Evolutionary conservation across 768 basidiomycete species (phyloP).

Genomic region (Leccinum arenicola): DNA sequence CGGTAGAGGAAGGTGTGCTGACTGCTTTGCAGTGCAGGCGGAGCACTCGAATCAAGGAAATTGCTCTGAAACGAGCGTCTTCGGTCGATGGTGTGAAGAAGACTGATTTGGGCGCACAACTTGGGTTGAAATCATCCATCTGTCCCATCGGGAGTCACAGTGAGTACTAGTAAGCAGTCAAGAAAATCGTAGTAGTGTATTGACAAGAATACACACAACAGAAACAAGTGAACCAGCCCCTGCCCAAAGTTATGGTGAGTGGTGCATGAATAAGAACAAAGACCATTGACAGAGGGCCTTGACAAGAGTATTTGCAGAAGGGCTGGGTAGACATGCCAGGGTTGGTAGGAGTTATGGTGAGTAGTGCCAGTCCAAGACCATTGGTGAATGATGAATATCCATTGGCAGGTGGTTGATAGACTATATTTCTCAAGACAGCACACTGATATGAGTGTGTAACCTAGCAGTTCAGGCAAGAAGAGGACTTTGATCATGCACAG

Average conservation of each 20-base stretch:
- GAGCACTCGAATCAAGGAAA: slow-evolving; percentile 23
- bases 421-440: no score
- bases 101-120: not conserved
- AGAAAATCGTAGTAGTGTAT: no score
- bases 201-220: no score
- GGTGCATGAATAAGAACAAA: not conserved
- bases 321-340: not conserved
- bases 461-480: no score
- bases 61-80: slow-evolving; percentile 13
- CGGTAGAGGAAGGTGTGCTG: not conserved
- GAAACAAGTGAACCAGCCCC: no score
- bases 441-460: no score
- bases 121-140: not conserved
- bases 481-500: no score
- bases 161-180: no score
- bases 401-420: no score
- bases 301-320: not conserved
- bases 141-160: no score
- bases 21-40: slow-evolving; percentile 14
- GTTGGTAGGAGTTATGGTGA: not conserved
- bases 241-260: not conserved
- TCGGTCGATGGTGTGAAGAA: slow-evolving; percentile 2
- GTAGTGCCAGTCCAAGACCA: not conserved
- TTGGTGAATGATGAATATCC: no score
- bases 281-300: not conserved